Percentiles rank a stretch among this genome's conserved stretches.
Evolutionary conservation across 2,329 filamentous ascomycete genomes (phyloP).

Genomic region (Teratosphaeria pseudoeucalypti): DNA sequence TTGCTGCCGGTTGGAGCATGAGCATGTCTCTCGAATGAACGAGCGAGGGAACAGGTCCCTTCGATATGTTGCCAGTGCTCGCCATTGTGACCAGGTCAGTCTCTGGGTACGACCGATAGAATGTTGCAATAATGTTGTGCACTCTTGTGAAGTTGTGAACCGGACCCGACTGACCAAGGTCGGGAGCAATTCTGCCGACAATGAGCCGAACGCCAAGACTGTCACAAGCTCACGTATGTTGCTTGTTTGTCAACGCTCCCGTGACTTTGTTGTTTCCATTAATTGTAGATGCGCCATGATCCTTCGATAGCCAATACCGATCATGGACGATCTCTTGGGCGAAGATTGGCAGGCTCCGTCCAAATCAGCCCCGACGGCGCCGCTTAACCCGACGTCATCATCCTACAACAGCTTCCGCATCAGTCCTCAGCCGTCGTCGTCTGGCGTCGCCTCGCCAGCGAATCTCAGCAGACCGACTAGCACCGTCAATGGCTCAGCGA

Average conservation of each 20-base stretch:
- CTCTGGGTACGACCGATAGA: no score
- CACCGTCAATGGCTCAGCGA: constrained; percentile 35
- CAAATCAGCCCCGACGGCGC: constrained; percentile 14
- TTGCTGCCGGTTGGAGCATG: no score
- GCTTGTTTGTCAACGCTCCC: not conserved
- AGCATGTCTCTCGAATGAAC: no score
- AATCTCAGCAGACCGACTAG: constrained; percentile 30
- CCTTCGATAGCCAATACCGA: not conserved
- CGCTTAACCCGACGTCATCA: constrained; percentile 15
- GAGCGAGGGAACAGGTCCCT: no score
- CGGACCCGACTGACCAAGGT: not conserved
- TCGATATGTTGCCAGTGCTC: no score
- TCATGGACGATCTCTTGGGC: constrained; percentile 40
- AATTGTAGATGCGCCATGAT: not conserved
- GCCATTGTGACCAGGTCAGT: no score
- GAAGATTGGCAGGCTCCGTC: constrained; percentile 35
- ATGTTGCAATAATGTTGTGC: no score
- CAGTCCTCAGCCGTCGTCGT: constrained; percentile 30
- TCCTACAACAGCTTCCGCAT: constrained; percentile 25
- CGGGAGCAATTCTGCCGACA: not conserved
- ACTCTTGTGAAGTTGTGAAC: not conserved
- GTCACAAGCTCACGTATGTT: not conserved
- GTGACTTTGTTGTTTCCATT: not conserved
- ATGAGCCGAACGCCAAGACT: not conserved
- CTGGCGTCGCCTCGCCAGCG: constrained; percentile 22